A percentile compares a stretch with the other conserved stretches of the same genome.
These are phyloP conservation scores for Tuctoria greenei DNA, from an alignment of 176 grass and related monocot genomes.

Conservation along the genomic window DNA sequence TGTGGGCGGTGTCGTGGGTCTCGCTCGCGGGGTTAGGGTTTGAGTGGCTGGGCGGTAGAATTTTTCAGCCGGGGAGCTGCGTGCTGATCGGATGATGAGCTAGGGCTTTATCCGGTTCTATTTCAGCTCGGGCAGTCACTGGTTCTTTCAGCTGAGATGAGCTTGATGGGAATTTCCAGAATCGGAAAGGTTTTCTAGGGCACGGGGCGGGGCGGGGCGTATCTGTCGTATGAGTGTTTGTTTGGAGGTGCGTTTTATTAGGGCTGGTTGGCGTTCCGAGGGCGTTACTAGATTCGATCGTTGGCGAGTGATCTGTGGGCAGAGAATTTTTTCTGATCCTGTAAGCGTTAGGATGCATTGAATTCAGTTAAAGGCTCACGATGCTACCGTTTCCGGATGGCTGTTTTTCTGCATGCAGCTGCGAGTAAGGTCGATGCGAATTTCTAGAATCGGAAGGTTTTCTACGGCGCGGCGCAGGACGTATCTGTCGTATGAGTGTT, in stretches of 20 bases:
- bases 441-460: not conserved
- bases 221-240: not conserved
- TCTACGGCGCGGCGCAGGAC: not conserved
- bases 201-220: no score
- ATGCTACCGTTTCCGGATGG: conserved; percentile 5
- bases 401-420: no score
- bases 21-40: conserved; percentile 30
- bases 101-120: not conserved
- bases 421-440: conserved; percentile 6
- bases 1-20: conserved; percentile 9
- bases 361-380: not conserved
- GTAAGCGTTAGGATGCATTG: not conserved
- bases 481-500: no score
- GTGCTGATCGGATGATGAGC: conserved; percentile 18
- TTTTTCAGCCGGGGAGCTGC: not conserved
- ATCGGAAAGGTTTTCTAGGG: not conserved
- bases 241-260: no score
- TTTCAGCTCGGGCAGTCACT: not conserved
- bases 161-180: not conserved
- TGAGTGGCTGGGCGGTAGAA: not conserved
- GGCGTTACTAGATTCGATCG: not conserved
- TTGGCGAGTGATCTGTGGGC: not conserved
- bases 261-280: not conserved
- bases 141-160: not conserved
- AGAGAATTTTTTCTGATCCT: not conserved